phyloP scores from a whole-genome alignment of 164 flowering plant species.

The Nelumbo lutea region DNA sequence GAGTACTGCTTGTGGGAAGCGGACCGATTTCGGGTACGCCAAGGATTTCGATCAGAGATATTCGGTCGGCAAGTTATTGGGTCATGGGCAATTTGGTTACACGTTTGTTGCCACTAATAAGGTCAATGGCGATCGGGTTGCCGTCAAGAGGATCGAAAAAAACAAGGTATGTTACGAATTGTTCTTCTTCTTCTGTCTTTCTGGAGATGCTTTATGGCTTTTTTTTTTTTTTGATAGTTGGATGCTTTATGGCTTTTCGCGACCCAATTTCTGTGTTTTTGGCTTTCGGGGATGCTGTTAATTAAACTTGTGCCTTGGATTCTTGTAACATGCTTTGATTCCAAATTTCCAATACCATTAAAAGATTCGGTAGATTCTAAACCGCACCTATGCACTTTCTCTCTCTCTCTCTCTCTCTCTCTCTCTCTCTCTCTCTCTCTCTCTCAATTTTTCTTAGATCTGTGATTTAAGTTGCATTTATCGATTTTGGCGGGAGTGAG shows the following conservation, averaged over 20 bases:
- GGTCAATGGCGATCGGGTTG: constrained; percentile 70
- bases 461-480: too few species aligned
- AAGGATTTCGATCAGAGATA: constrained; percentile 54
- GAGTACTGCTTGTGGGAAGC: constrained; percentile 56
- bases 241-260: neutral
- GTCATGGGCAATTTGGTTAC: constrained; percentile 84
- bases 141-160: constrained; percentile 78
- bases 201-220: neutral
- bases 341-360: neutral
- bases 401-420: too few species aligned
- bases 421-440: too few species aligned
- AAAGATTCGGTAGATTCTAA: too few species aligned
- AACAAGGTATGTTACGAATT: constrained; percentile 42
- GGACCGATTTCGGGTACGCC: constrained; percentile 70
- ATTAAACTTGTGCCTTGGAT: neutral
- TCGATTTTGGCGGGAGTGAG: too few species aligned
- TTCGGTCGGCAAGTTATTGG: constrained; percentile 65
- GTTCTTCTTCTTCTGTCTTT: neutral
- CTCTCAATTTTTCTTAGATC: too few species aligned
- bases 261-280: neutral
- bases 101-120: constrained; percentile 70
- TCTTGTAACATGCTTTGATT: neutral
- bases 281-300: neutral
- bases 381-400: too few species aligned
- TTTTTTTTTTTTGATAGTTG: neutral